A percentile compares a stretch with the other conserved stretches of the same genome.
Conservation (phyloP, 2,329 filamentous ascomycete genomes). For the Ophidiomyces ophidiicola region DNA sequence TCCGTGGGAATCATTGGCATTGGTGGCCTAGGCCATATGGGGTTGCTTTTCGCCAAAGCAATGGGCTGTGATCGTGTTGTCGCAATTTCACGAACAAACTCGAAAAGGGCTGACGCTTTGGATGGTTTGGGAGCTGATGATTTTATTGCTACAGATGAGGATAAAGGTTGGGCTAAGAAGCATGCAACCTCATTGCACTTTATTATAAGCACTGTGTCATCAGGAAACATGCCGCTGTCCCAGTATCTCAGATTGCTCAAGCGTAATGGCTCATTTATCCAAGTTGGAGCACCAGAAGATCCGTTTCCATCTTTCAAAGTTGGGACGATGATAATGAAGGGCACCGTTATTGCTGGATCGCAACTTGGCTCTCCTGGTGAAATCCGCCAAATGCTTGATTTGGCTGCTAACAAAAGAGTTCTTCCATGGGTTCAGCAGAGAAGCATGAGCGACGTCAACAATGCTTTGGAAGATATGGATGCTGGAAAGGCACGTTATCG, state of each 20-base stretch:
- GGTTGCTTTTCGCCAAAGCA: slow-evolving; percentile 57
- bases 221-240: slow-evolving; percentile 49
- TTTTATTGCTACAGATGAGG: slow-evolving; percentile 48
- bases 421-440: slow-evolving; percentile 34
- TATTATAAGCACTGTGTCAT: slow-evolving; percentile 47
- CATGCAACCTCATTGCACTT: slow-evolving; percentile 42
- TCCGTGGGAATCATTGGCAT: slow-evolving; percentile 59
- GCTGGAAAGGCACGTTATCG: slow-evolving; percentile 36
- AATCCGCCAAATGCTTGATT: slow-evolving; percentile 33
- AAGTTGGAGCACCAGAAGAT: slow-evolving; percentile 56
- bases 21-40: slow-evolving; percentile 63
- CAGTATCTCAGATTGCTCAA: slow-evolving; percentile 51
- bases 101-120: slow-evolving; percentile 42
- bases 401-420: slow-evolving; percentile 33
- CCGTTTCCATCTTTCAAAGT: slow-evolving; percentile 42
- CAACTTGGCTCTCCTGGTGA: slow-evolving; percentile 34
- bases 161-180: slow-evolving; percentile 41
- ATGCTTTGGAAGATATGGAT: slow-evolving; percentile 35
- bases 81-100: slow-evolving; percentile 41
- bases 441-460: slow-evolving; percentile 34
- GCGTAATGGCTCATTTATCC: slow-evolving; percentile 49
- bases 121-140: slow-evolving; percentile 41
- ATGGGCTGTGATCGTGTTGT: slow-evolving; percentile 53
- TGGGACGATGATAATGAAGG: slow-evolving; percentile 47
- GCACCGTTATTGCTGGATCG: slow-evolving; percentile 41